Evolutionary conservation across 1,284 basidiomycete species (phyloP).

Genomic region (Tremellales sp.): DNA sequence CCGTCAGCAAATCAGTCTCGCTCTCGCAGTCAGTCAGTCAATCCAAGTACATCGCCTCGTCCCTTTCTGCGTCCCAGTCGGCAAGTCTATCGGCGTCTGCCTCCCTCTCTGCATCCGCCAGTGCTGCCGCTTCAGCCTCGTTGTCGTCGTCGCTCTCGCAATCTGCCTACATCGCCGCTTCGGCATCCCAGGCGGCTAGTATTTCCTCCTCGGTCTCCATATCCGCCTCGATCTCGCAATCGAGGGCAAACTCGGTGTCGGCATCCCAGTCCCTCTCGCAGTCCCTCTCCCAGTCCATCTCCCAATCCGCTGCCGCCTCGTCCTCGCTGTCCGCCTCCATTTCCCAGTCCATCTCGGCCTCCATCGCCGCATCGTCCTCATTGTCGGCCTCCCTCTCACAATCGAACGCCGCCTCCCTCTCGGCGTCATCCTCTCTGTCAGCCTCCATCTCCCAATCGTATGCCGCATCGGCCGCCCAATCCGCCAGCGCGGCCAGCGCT

Average conservation of each 20-base stretch:
- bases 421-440: not conserved
- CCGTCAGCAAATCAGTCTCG: not conserved
- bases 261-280: not conserved
- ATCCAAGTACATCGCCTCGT: not conserved
- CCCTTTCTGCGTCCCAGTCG: not conserved
- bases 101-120: conserved; percentile 9
- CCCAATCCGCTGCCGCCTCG: not conserved
- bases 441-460: not conserved
- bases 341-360: not conserved
- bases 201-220: not conserved
- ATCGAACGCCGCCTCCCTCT: not conserved
- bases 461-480: not conserved
- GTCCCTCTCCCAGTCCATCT: not conserved
- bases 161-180: conserved; percentile 5
- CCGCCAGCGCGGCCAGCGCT: conserved; percentile 1
- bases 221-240: not conserved
- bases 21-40: not conserved
- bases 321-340: not conserved
- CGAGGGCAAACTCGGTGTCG: not conserved
- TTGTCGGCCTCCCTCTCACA: not conserved
- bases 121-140: conserved; percentile 9
- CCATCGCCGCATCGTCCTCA: not conserved
- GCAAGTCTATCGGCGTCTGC: not conserved
- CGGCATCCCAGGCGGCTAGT: not conserved
- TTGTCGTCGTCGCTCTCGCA: conserved; percentile 1